Evolutionary conservation across 305 asterid genomes (phyloP), one percentile per base, ranked within the genome.

Genomic region (Fraxinus velutina): DNA sequence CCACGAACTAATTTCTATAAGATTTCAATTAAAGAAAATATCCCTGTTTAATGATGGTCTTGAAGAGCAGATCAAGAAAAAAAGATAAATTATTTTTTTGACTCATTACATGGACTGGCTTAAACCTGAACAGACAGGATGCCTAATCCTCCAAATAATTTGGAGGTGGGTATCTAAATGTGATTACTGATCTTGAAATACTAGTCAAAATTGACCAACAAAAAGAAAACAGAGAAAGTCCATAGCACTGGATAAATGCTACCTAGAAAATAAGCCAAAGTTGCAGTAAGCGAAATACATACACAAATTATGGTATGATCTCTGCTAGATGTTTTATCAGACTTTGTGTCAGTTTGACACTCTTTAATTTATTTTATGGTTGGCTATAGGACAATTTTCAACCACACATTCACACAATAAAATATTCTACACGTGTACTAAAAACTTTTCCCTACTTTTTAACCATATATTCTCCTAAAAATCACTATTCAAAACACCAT

Each of bases 21-120:
- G 3, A 19, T 17, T 57, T 19, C 27, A n/a, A 19, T 19, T 17
- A 57, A 19, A 57, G 29, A 57, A 57, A 57, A 57, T 57, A 57
- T 19, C 68, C 68, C 8, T 57, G 27, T 8, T 19, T 50, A 19
- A 19, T 19, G 29, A 57, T 6, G 68, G 13, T 57, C 29, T 55
- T 36, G 21, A 71, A 17, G 37, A 82, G 82, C 79, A 82, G 75
- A 73, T 27, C 68, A 29, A 74, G 68, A 36, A 60, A 73, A 39
- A 78, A 15, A 13, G 13, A 27, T 9, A 2, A 50, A 33, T 71
- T 57, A 36, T 66, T 27, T 64, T 42, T 42, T 42, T 47, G 34
- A 29, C 52, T 9, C 21, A 72, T 50, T 47, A 76, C 32, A 76
- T 30, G 57, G 55, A 81, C 66, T 34, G 55, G 75, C 75, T 13